Evolutionary conservation across 257 asterid species (phyloP).

Genomic region (Nicotiana tabacum): DNA sequence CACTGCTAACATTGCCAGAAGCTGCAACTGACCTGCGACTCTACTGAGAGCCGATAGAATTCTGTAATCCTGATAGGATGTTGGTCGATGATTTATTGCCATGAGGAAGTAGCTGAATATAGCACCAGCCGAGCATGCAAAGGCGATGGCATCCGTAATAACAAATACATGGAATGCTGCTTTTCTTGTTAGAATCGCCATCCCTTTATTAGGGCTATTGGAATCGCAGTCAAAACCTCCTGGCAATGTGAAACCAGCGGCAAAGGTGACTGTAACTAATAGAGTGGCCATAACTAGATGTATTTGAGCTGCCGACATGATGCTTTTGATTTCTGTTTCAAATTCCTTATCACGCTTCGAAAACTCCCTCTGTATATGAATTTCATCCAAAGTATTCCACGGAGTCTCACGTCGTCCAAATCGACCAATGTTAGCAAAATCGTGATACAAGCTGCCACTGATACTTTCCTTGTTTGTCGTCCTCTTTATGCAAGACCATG

Average conservation of each 20-base stretch:
- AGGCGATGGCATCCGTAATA: conserved; percentile 10
- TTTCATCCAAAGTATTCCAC: too few species aligned
- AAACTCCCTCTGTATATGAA: too few species aligned
- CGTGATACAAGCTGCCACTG: too few species aligned
- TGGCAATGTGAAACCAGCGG: conserved; percentile 16
- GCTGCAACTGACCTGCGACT: not conserved
- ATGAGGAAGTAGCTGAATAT: not conserved
- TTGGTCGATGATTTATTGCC: not conserved
- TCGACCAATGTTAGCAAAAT: too few species aligned
- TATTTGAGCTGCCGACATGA: not conserved
- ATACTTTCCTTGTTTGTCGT: too few species aligned
- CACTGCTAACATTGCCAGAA: conserved; percentile 17
- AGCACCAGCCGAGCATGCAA: conserved; percentile 11
- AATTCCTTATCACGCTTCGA: not conserved
- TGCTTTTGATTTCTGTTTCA: not conserved
- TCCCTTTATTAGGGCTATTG: not conserved
- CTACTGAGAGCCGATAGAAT: accelerated
- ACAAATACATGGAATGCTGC: conserved; percentile 19
- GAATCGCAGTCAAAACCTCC: conserved; percentile 14
- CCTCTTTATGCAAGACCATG: not conserved
- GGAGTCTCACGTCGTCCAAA: too few species aligned
- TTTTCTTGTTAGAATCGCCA: conserved; percentile 12
- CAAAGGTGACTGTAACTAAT: not conserved
- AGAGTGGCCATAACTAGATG: conserved; percentile 1
- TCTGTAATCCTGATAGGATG: not conserved